Evolutionary conservation across 441 rosid genomes (phyloP).

Genomic region (Euphorbia celastroides): DNA sequence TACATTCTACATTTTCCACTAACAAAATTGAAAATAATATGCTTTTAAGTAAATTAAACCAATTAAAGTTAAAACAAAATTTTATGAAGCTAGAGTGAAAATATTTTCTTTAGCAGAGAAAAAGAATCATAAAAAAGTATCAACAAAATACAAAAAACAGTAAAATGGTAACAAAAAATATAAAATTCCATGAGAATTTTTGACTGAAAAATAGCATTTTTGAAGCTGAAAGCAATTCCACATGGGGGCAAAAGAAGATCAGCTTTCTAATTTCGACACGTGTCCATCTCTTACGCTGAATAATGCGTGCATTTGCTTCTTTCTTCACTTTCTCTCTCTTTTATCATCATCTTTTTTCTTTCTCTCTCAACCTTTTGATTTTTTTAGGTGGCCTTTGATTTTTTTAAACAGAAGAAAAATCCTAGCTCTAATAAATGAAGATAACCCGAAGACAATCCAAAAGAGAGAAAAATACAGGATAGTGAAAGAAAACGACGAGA

Average conservation of each 20-base stretch:
- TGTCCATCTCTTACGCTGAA: slow-evolving; percentile 28
- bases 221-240: slow-evolving; percentile 3
- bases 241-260: slow-evolving; percentile 11
- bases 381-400: not conserved
- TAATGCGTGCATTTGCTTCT: slow-evolving; percentile 21
- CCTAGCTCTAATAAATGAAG: not conserved
- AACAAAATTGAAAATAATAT: too few relatives aligned
- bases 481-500: not conserved
- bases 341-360: not conserved
- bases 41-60: too few relatives aligned
- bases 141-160: not conserved
- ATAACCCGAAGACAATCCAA: not conserved
- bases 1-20: too few relatives aligned
- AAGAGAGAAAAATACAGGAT: slow-evolving; percentile 2
- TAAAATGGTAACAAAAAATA: not conserved
- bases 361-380: not conserved
- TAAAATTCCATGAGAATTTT: too few relatives aligned
- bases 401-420: not conserved
- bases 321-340: not conserved
- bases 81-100: too few relatives aligned
- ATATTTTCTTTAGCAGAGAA: not conserved
- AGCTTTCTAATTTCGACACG: slow-evolving; percentile 21
- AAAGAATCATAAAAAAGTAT: not conserved
- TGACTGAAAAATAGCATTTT: not conserved
- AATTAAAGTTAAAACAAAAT: too few relatives aligned